Evolutionary conservation across 1,284 basidiomycete genomes (phyloP), one percentile per base, ranked within the genome.

Genomic region (Irpex sp.): DNA sequence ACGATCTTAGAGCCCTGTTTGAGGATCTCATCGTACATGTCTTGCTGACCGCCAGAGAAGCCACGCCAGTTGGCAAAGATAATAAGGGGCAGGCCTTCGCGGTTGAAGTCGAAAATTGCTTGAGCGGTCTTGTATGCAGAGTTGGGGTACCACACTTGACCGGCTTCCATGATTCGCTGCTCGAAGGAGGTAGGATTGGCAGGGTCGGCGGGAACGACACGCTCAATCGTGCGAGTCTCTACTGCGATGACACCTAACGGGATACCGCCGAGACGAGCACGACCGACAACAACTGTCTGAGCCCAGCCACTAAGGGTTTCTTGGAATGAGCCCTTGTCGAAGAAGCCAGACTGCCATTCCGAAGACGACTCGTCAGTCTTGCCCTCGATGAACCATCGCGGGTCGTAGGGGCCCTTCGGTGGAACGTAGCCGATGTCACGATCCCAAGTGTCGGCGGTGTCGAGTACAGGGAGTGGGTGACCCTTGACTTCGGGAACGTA

Each of bases 61-160:
- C 97, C 97, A 82, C 97, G 94, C 96, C 97, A 99, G 82, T 99
- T 99, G 65, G 97, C 97, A 70, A 99, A 98, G 75, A 99, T 96
- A 75, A 99, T 94, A 64, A 99, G 83, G 4, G 97, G 97, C 21
- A 99, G 82, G 48, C 93, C 94, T 77, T 99, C 97, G 57, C 95
- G 90, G 79, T 96, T 92, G 80, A 99, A 94, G 80, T 99, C 97
- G 76, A 96, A 94, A 79, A 99, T 99, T 16, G 97, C 96, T 72
- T 98, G 97, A 8, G 96, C 97, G 23, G 97, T 99, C 85, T 99
- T 99, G 82, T 98, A 96, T n/a, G 97, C 96, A 33, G 93, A 96
- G 78, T 99, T 99, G 57, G 97, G 97, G 77, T 98, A 99, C 97
- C 97, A 99, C 14, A 92, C 97, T 75, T 99, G 98, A 70, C 97